These are phyloP conservation scores for Pterulicium gracile DNA, from an alignment of 1,284 basidiomycete genomes.

Conservation along the genomic window DNA sequence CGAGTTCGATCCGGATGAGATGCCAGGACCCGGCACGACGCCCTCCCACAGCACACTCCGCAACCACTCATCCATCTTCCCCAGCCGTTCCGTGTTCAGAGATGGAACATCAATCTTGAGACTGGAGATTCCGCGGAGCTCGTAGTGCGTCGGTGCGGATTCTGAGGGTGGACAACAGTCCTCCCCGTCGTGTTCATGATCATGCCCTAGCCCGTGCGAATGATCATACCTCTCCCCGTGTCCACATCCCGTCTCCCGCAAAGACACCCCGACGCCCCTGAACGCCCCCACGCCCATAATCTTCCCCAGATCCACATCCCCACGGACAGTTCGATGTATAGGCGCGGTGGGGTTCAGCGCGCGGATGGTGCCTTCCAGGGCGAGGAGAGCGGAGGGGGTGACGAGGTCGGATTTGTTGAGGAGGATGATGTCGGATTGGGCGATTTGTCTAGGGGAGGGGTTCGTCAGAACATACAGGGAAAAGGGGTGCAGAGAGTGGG, in stretches of 20 bases:
- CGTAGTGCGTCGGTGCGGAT: constrained; percentile 42
- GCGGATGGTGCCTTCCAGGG: constrained; percentile 51
- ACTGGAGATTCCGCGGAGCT: constrained; percentile 63
- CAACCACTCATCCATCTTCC: constrained; percentile 66
- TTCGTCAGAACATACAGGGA: not conserved
- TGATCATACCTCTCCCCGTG: not conserved
- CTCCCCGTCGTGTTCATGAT: constrained; percentile 27
- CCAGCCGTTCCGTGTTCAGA: constrained; percentile 33
- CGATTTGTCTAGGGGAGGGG: constrained; percentile 66
- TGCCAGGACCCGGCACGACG: not conserved
- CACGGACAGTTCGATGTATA: constrained; percentile 59
- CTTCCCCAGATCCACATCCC: constrained; percentile 55
- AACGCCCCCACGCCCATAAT: constrained; percentile 80
- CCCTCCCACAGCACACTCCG: constrained; percentile 70
- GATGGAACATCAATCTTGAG: constrained; percentile 56
- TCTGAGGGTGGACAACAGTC: constrained; percentile 18
- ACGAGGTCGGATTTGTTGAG: constrained; percentile 84
- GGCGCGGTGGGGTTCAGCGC: constrained; percentile 70
- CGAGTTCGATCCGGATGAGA: constrained; percentile 15
- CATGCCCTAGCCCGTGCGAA: constrained; percentile 16
- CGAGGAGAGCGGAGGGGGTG: constrained; percentile 23
- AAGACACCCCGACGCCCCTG: constrained; percentile 19
- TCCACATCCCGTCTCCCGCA: not conserved
- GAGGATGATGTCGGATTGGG: constrained; percentile 80
- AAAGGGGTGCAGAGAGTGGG: too few species aligned